Evolutionary conservation across 257 asterid genomes (phyloP).

Genomic region (Ehretia macrophylla): DNA sequence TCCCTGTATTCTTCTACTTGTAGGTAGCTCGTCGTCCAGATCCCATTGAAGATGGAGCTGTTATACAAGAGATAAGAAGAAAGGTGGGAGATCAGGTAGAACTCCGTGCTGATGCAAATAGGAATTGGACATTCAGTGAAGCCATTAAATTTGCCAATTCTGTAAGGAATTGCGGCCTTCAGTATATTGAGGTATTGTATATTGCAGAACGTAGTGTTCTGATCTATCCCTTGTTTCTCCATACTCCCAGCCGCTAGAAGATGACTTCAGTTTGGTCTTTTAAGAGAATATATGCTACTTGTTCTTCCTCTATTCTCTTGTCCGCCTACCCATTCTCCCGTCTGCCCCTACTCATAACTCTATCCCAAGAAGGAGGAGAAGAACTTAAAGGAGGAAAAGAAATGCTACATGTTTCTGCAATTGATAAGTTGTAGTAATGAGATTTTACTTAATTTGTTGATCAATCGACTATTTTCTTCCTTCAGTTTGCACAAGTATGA

Average conservation of each 20-base stretch:
- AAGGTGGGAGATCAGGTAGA: constrained; percentile 61
- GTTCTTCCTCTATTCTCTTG: too few relatives aligned
- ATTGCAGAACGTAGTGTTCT: too few relatives aligned
- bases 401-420: too few relatives aligned
- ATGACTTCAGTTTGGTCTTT: not conserved
- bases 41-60: constrained; percentile 71
- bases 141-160: constrained; percentile 69
- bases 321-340: too few relatives aligned
- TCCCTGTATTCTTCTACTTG: constrained; percentile 6
- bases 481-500: not conserved
- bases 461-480: not conserved
- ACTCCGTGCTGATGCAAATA: constrained; percentile 89
- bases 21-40: constrained; percentile 80
- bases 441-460: too few relatives aligned
- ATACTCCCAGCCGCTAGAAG: not conserved
- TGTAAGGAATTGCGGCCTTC: constrained; percentile 64
- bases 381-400: too few relatives aligned
- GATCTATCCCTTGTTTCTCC: not conserved
- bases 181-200: constrained; percentile 89
- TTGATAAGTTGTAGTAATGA: too few relatives aligned
- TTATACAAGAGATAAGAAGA: constrained; percentile 76
- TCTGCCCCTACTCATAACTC: too few relatives aligned
- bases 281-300: too few relatives aligned
- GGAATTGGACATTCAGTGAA: constrained; percentile 69
- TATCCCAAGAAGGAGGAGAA: too few relatives aligned